Base-by-base conservation (phyloP, 2,329 filamentous ascomycete species). In the Leptosphaerulina australis region DNA sequence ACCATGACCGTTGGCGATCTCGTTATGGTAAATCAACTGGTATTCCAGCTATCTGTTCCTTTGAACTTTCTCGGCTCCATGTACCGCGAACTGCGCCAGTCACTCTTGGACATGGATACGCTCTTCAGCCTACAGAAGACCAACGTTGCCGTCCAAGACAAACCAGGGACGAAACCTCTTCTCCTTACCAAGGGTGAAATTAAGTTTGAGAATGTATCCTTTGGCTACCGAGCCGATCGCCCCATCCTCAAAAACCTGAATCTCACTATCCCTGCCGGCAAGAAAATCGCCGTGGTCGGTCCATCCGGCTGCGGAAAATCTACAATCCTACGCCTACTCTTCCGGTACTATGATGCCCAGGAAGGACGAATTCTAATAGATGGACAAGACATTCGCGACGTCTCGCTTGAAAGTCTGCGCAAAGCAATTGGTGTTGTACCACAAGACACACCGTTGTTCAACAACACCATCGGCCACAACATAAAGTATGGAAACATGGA, bases 41-140 rank as follows among this genome's bases (percentile, higher is more conserved):
- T 99, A 51, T 99, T 99, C 76, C 94, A 99, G 75, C 86, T 99
- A 5, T 97, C 91, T 0, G 91, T 99, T 3, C 94, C 94, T 0
- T 82, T 99, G 53, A 99, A 99, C 79, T 99, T 99, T 74, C 80
- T 99, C 3, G 94, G 94, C n/a, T 96, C 91, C 11, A 93, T 99
- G 10, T 99, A 99, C 72, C 88, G 94, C 62, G 94, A 99, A 76
- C 82, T 99, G 44, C 84, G 94, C 47, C 94, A 99, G 76, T 96
- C 91, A 17, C 80, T 99, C 34, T 80, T 99, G 25, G 95, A 99
- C 71, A 99, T 99, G 94, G 94, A 97, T 75, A 97, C 94, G 0
- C 82, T 99, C 5, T 99, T 99, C 80, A 96, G 90, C 71, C 81
- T 99, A 24, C 94, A 99, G 74, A 97, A 96, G 72, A 93, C 97